Evolutionary conservation across 2,329 filamentous ascomycete genomes (phyloP), one percentile per base, ranked within the genome.

Genomic region (Polychaeton citri): DNA sequence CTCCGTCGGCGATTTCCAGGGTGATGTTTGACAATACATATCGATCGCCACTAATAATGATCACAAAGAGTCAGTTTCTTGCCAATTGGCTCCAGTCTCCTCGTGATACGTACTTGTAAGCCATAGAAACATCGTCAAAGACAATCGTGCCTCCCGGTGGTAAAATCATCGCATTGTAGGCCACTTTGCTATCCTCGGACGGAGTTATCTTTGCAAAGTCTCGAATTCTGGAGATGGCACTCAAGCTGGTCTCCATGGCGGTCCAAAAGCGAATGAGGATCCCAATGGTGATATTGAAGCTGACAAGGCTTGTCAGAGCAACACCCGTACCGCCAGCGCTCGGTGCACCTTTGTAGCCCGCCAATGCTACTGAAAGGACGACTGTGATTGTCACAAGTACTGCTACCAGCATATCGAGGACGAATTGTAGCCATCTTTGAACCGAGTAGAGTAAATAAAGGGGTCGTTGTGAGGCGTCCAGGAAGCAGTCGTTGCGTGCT

Each of bases 201-300:
- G n/a, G n/a, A n/a, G n/a, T n/a, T n/a, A n/a, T n/a, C n/a, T n/a
- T n/a, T n/a, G n/a, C n/a, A n/a, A n/a, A n/a, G n/a, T n/a, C n/a
- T 19, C 32, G 10, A 15, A 35, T 21, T 7, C 39, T n/a, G 12
- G 19, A 15, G 9, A 41, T 13, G 8, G 32, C 33, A 5, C 39
- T 36, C 16, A 41, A 5, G 2, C 33, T 17, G 0, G 71, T 76
- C 43, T 76, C 73, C 10, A 76, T 54, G 30, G 63, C 61, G 0
- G 72, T 75, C 71, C 71, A 76, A 32, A 61, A 64, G 0, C 60
- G 51, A 6, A 72, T 59, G n/a, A 72, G 50, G 7, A 65, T 49
- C 38, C 66, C 68, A 39, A 74, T 58, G 35, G 59, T 63, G 30
- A 66, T 60, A 30, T 65, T 71, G 51, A 76, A 71, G 17, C 62